phyloP scores from a whole-genome alignment of 495 filamentous ascomycete genomes.

The Penicillium coffeae region DNA sequence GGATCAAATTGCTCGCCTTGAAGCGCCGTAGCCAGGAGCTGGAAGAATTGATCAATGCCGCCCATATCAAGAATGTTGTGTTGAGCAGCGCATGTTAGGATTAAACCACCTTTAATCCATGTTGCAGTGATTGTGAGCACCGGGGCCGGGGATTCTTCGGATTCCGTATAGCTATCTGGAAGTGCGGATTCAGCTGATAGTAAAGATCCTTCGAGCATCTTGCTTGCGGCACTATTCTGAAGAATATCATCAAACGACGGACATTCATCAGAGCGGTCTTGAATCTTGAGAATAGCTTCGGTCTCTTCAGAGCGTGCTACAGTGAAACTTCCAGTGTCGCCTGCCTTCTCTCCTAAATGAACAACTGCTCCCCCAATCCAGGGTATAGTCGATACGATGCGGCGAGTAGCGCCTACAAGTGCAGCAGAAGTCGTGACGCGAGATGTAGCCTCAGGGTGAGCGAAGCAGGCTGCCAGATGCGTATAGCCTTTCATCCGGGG shows the following conservation, averaged over 20 bases:
- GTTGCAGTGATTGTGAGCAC: constrained; percentile 31
- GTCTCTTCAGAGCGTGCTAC: constrained; percentile 7
- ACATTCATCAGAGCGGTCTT: constrained; percentile 16
- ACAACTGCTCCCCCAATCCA: constrained; percentile 32
- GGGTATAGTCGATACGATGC: constrained; percentile 24
- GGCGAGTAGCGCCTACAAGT: constrained; percentile 23
- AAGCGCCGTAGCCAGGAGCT: constrained; percentile 30
- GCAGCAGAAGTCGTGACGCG: constrained; percentile 17
- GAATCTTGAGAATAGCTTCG: constrained; percentile 18
- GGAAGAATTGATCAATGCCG: constrained; percentile 31
- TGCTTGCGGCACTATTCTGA: constrained; percentile 16
- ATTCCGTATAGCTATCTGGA: constrained; percentile 26
- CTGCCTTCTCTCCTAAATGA: constrained; percentile 13
- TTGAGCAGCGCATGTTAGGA: constrained; percentile 30
- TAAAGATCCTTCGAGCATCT: constrained; percentile 24
- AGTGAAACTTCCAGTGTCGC: constrained; percentile 27
- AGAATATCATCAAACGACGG: constrained; percentile 24
- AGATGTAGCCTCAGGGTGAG: constrained; percentile 17
- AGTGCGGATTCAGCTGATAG: constrained; percentile 25
- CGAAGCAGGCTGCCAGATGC: constrained; percentile 29
- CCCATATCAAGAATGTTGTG: constrained; percentile 42
- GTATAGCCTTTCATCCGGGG: constrained; percentile 38
- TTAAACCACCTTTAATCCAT: constrained; percentile 31
- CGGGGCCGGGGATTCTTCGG: constrained; percentile 23
- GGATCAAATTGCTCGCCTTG: constrained; percentile 16